Conservation (phyloP, 805 yeast species). For the Metschnikowia gelsemii region DNA sequence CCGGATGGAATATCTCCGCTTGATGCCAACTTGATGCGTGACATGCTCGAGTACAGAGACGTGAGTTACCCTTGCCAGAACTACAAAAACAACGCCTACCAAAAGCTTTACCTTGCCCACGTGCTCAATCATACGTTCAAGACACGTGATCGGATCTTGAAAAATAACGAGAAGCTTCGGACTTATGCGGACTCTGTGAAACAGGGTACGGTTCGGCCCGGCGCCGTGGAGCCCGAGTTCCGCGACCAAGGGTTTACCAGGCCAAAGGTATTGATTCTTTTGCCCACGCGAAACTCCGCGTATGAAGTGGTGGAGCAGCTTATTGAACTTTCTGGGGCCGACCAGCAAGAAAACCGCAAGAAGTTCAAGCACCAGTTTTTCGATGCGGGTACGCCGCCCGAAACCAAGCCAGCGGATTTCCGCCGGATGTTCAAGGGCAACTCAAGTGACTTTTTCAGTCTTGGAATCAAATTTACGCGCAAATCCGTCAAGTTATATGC, state of each 20-base stretch:
- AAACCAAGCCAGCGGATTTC: constrained; percentile 79
- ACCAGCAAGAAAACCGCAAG: constrained; percentile 76
- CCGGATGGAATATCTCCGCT: constrained; percentile 24
- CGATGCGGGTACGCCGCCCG: constrained; percentile 48
- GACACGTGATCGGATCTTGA: constrained; percentile 81
- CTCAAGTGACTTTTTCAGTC: constrained; percentile 84
- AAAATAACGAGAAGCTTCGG: constrained; percentile 63
- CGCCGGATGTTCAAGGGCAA: constrained; percentile 79
- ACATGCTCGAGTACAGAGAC: constrained; percentile 74
- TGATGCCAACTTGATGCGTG: constrained; percentile 56
- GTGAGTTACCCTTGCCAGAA: constrained; percentile 57
- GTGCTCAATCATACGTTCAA: constrained; percentile 78
- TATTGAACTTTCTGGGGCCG: constrained; percentile 60
- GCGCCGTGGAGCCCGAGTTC: constrained; percentile 52
- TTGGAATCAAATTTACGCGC: constrained; percentile 89
- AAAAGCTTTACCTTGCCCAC: constrained; percentile 67
- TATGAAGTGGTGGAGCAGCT: constrained; percentile 64
- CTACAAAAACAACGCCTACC: constrained; percentile 52
- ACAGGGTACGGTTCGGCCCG: constrained; percentile 36
- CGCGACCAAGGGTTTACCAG: constrained; percentile 96
- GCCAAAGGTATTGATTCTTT: constrained; percentile 77
- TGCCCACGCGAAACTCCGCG: constrained; percentile 83
- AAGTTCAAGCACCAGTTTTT: constrained; percentile 72
- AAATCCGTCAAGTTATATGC: constrained; percentile 83
- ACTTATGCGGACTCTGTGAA: constrained; percentile 41